A percentile compares a stretch with the other conserved stretches of the same genome.
These are phyloP conservation scores for Bidens hawaiensis DNA, from an alignment of 140 eudicot species.

Conservation along the genomic window DNA sequence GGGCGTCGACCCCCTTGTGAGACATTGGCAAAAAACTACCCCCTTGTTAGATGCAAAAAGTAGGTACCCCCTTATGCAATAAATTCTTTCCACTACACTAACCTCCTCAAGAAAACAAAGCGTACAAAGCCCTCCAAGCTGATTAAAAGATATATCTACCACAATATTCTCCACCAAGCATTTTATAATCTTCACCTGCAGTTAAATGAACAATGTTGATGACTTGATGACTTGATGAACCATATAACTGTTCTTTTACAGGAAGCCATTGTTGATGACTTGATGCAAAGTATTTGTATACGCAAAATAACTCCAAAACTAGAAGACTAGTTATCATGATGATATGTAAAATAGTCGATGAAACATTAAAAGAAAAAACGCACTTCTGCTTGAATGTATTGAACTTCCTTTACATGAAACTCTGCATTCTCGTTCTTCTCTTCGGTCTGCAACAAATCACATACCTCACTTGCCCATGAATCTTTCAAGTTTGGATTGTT, in stretches of 20 bases:
- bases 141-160: constrained; percentile 97
- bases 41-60: too few species aligned
- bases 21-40: too few species aligned
- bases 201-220: background rate
- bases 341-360: background rate
- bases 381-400: background rate
- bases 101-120: constrained; percentile 99
- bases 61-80: too few species aligned
- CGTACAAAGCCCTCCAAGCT: constrained; percentile 97
- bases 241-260: too few species aligned
- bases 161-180: constrained; percentile 97
- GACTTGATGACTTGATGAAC: too few species aligned
- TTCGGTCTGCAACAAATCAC: constrained; percentile 71
- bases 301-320: background rate
- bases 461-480: constrained; percentile 83
- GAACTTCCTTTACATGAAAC: constrained; percentile 1
- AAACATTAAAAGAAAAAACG: background rate
- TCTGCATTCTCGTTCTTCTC: constrained; percentile 92
- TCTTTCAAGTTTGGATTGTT: constrained; percentile 62
- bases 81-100: too few species aligned
- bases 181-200: constrained; percentile 90
- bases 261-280: background rate
- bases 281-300: background rate
- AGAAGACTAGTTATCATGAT: background rate
- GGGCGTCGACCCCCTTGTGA: too few species aligned